A percentile compares a stretch with the other conserved stretches of the same genome.
Evolutionary conservation across 345 rosid species (phyloP).

Genomic region (Dimocarpus longan): DNA sequence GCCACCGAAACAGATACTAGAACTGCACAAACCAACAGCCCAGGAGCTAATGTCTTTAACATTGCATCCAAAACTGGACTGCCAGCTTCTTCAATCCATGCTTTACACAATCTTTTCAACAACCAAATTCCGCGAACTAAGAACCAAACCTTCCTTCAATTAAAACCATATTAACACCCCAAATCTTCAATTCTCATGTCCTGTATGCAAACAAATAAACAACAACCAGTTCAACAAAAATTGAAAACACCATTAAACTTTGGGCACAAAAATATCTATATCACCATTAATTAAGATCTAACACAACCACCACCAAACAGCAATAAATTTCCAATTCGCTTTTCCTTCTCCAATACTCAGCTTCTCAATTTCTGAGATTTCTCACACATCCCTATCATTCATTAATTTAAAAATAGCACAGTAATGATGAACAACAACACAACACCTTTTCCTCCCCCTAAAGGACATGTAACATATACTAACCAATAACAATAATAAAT

Average conservation of each 20-base stretch:
- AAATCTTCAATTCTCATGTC: conserved; percentile 24
- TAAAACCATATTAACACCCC: conserved; percentile 14
- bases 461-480: background rate
- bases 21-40: conserved; percentile 51
- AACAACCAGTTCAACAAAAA: conserved; percentile 11
- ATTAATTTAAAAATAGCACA: conserved; percentile 18
- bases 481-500: background rate
- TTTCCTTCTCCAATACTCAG: conserved; percentile 11
- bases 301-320: conserved; percentile 14
- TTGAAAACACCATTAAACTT: conserved; percentile 7
- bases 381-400: background rate
- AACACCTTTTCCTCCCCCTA: conserved; percentile 24
- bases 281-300: conserved; percentile 32
- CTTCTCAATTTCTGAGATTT: background rate
- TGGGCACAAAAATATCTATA: background rate
- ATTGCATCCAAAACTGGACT: conserved; percentile 50
- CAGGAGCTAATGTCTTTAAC: conserved; percentile 60
- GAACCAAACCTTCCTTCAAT: conserved; percentile 15
- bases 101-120: background rate
- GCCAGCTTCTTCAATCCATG: conserved; percentile 48
- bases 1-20: conserved; percentile 41
- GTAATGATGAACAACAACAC: conserved; percentile 21
- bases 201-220: conserved; percentile 17
- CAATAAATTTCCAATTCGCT: conserved; percentile 6
- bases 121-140: conserved; percentile 7